Evolutionary conservation across 371 early-diverging fungal genomes (phyloP).

Genomic region (Rhizopus stolonifer): DNA sequence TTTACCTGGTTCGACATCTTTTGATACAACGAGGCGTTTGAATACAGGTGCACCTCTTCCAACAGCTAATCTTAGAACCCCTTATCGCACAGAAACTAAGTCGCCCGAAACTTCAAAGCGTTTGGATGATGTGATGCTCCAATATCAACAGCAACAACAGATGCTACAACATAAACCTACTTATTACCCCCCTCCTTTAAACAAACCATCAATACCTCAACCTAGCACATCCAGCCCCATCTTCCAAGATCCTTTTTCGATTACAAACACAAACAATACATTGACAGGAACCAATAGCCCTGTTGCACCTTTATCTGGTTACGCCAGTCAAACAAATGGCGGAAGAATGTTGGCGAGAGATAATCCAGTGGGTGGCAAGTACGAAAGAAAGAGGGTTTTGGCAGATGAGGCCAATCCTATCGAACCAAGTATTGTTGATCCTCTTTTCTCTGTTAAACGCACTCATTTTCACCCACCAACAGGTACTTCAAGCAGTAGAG

Average conservation of each 20-base stretch:
- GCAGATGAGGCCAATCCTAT: constrained; percentile 22
- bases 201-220: constrained; percentile 5
- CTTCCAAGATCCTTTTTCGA: constrained; percentile 1
- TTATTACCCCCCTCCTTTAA: constrained; percentile 8
- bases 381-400: constrained; percentile 25
- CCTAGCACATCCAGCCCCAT: constrained; percentile 11
- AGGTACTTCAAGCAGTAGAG: constrained; percentile 32
- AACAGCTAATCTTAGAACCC: constrained; percentile 23
- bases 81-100: constrained; percentile 42
- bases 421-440: constrained; percentile 35
- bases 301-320: constrained; percentile 29
- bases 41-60: constrained; percentile 33
- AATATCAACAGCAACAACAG: constrained; percentile 51
- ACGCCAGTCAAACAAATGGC: constrained; percentile 23
- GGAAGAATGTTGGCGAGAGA: constrained; percentile 43
- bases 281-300: background rate
- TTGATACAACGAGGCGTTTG: constrained; percentile 16
- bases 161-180: constrained; percentile 34
- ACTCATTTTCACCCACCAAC: constrained; percentile 24
- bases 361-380: constrained; percentile 37
- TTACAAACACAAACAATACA: background rate
- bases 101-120: constrained; percentile 51
- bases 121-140: constrained; percentile 53
- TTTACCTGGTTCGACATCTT: constrained; percentile 11
- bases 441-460: constrained; percentile 30